These are phyloP conservation scores for Amanita rimosa DNA, from an alignment of 768 basidiomycete species.

Conservation along the genomic window DNA sequence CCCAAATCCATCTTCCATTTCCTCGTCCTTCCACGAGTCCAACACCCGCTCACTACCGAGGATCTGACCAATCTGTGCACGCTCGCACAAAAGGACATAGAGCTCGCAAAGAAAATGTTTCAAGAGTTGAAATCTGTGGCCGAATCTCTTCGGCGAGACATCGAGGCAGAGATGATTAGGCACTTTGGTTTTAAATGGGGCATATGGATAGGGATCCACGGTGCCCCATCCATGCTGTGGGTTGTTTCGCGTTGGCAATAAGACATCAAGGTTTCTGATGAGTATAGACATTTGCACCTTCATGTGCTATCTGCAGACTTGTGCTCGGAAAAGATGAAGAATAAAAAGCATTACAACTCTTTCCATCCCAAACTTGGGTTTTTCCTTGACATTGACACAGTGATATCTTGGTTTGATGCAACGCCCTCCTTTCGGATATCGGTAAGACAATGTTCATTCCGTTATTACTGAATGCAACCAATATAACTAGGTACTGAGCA, in stretches of 20 bases:
- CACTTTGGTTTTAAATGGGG: conserved; percentile 69
- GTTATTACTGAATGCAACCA: not conserved
- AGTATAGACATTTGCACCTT: conserved; percentile 63
- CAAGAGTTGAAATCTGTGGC: conserved; percentile 45
- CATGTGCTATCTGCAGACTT: conserved; percentile 81
- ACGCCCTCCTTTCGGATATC: conserved; percentile 40
- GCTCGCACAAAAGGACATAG: conserved; percentile 43
- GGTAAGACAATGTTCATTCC: conserved; percentile 23
- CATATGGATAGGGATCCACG: conserved; percentile 80
- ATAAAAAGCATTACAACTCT: conserved; percentile 86
- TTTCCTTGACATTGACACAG: conserved; percentile 67
- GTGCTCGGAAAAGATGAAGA: conserved; percentile 58
- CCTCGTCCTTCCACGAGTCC: conserved; percentile 64
- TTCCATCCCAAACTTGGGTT: conserved; percentile 81
- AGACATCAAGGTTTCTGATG: not conserved
- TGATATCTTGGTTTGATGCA: conserved; percentile 74
- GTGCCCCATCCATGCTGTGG: conserved; percentile 76
- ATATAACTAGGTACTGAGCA: conserved; percentile 6
- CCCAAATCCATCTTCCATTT: conserved; percentile 87
- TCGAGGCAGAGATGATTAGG: conserved; percentile 71
- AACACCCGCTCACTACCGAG: conserved; percentile 13
- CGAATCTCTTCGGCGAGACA: conserved; percentile 38
- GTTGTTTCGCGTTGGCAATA: conserved; percentile 15
- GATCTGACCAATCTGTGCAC: conserved; percentile 44
- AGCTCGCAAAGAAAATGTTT: conserved; percentile 42